These are phyloP conservation scores for Guadua angustifolia DNA, from an alignment of 176 grass and related monocot genomes.

Conservation along the genomic window DNA sequence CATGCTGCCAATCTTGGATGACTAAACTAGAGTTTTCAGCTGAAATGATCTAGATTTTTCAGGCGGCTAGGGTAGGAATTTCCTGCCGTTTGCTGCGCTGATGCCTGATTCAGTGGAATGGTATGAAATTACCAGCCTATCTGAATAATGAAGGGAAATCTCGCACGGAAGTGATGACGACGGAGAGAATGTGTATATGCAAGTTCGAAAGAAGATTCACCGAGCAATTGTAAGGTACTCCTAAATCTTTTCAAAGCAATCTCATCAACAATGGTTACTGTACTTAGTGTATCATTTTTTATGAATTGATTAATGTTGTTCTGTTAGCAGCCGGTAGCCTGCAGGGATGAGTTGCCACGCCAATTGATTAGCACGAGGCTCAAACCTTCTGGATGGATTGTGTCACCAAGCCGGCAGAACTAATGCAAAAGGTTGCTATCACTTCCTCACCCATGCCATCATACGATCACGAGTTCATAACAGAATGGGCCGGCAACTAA, in stretches of 20 bases:
- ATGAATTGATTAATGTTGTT: not conserved
- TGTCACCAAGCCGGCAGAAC: not conserved
- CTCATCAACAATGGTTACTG: too few relatives aligned
- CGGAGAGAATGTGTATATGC: too few relatives aligned
- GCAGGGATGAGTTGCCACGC: slow-evolving; percentile 4
- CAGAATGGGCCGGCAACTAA: not conserved
- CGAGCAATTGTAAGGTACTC: too few relatives aligned
- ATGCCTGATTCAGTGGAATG: not conserved
- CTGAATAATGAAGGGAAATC: not conserved
- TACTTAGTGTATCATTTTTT: too few relatives aligned
- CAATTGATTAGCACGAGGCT: not conserved
- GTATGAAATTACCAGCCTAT: not conserved
- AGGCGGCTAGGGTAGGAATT: not conserved
- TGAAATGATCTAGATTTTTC: slow-evolving; percentile 9
- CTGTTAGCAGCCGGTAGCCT: not conserved
- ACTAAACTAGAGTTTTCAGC: not conserved
- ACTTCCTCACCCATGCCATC: not conserved
- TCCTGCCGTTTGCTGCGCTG: not conserved
- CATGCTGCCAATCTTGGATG: not conserved
- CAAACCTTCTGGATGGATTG: slow-evolving; percentile 38
- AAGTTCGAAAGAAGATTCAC: too few relatives aligned
- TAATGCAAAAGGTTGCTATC: slow-evolving; percentile 4
- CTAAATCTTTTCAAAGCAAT: too few relatives aligned
- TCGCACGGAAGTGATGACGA: not conserved
- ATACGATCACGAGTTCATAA: not conserved